A percentile compares a stretch with the other conserved stretches of the same genome.
Conservation (phyloP, 495 filamentous ascomycete genomes). For the Chaetomium cochliodes region DNA sequence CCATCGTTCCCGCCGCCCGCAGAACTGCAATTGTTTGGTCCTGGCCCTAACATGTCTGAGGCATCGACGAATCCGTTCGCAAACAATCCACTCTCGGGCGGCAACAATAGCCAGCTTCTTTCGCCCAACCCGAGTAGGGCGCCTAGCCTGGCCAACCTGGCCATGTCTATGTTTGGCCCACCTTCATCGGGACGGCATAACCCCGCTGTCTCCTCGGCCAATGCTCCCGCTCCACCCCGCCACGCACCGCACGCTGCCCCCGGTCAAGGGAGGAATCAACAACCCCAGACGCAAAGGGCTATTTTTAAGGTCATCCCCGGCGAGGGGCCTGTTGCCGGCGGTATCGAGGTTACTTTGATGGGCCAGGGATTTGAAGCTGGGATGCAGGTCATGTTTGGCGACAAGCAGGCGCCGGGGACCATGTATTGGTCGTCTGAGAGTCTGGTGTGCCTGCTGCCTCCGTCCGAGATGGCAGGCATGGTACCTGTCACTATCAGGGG, state of each 20-base stretch:
- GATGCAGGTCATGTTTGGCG: conserved; percentile 84
- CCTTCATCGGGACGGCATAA: conserved; percentile 62
- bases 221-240: conserved; percentile 45
- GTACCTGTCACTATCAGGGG: conserved; percentile 73
- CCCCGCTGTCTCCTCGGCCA: conserved; percentile 40
- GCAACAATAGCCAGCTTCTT: conserved; percentile 49
- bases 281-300: background rate
- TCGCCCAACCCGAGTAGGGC: conserved; percentile 53
- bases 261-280: conserved; percentile 4
- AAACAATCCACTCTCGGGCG: conserved; percentile 64
- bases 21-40: conserved; percentile 29
- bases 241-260: conserved; percentile 38
- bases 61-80: conserved; percentile 48
- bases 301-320: conserved; percentile 69
- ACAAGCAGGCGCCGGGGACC: conserved; percentile 70
- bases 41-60: conserved; percentile 22
- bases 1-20: conserved; percentile 45
- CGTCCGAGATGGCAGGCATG: conserved; percentile 62
- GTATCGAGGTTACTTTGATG: conserved; percentile 79
- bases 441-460: conserved; percentile 81
- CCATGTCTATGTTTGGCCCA: conserved; percentile 61
- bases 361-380: conserved; percentile 77
- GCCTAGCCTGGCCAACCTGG: conserved; percentile 57
- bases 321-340: conserved; percentile 77
- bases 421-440: conserved; percentile 80